Percentiles rank a stretch among this genome's conserved stretches.
phyloP scores from a whole-genome alignment of 768 basidiomycete genomes.

The Glaciozyma martinii region DNA sequence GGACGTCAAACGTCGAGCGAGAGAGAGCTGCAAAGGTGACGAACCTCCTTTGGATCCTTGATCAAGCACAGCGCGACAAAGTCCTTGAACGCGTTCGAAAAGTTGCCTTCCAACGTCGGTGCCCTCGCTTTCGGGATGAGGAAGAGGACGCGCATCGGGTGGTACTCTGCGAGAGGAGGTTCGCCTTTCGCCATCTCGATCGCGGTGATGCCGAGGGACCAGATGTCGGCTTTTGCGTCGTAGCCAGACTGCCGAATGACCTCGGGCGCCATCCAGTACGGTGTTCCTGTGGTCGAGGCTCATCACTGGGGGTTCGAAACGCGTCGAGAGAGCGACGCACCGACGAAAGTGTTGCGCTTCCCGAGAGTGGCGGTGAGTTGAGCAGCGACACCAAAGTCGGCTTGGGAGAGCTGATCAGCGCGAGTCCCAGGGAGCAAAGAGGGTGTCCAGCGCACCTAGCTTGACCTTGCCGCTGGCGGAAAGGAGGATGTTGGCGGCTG shows the following conservation, averaged over 20 bases:
- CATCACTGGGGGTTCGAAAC: constrained; percentile 35
- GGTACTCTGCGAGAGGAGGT: constrained; percentile 91
- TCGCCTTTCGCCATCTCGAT: constrained; percentile 92
- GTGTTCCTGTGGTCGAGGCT: constrained; percentile 49
- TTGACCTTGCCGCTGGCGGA: constrained; percentile 89
- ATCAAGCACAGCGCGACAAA: constrained; percentile 84
- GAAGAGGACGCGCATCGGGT: constrained; percentile 97
- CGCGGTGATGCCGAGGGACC: constrained; percentile 95
- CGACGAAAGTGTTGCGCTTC: constrained; percentile 92
- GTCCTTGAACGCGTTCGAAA: constrained; percentile 79
- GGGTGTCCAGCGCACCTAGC: constrained; percentile 44
- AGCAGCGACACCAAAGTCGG: constrained; percentile 97
- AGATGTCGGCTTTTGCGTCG: constrained; percentile 91
- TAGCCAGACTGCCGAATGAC: constrained; percentile 96
- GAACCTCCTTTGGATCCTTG: constrained; percentile 72
- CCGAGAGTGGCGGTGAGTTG: constrained; percentile 61
- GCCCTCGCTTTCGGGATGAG: constrained; percentile 95
- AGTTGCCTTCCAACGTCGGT: constrained; percentile 76
- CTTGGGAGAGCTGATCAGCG: constrained; percentile 38
- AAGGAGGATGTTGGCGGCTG: constrained; percentile 83
- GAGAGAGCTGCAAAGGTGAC: not conserved
- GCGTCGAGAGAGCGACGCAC: constrained; percentile 34
- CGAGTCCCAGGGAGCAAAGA: not conserved
- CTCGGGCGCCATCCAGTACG: constrained; percentile 98
- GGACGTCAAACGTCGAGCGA: not conserved